These are phyloP conservation scores for Podaxis rugospora DNA, from an alignment of 768 basidiomycete genomes.

Conservation along the genomic window DNA sequence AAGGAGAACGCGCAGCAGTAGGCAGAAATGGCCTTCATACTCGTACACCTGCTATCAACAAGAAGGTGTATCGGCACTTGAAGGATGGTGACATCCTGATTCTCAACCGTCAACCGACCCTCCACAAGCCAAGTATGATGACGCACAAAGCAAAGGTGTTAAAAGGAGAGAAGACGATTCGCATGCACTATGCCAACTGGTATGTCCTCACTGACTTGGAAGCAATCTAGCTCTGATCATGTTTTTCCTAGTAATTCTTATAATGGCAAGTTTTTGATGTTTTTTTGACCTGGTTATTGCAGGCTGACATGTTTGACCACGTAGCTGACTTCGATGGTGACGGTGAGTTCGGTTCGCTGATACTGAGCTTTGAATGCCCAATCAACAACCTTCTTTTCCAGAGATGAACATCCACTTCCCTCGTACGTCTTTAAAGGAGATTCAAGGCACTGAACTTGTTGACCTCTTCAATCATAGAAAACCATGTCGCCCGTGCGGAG, in stretches of 20 bases:
- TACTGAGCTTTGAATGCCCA: background rate
- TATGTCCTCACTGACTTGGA: conserved; percentile 30
- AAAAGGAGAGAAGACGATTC: conserved; percentile 95
- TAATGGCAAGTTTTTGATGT: conserved; percentile 57
- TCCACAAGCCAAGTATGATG: conserved; percentile 99
- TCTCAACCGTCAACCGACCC: conserved; percentile 94
- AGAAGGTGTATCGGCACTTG: conserved; percentile 96
- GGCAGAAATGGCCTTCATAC: conserved; percentile 62
- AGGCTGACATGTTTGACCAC: conserved; percentile 15
- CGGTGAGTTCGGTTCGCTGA: conserved; percentile 18
- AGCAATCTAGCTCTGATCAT: conserved; percentile 14
- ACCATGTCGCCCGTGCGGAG: conserved; percentile 92
- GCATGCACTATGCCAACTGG: conserved; percentile 99
- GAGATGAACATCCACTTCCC: conserved; percentile 99
- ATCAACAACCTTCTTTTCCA: conserved; percentile 21
- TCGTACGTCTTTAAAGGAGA: conserved; percentile 48
- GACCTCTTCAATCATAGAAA: conserved; percentile 49
- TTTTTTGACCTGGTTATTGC: conserved; percentile 2
- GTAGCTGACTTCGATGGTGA: conserved; percentile 29
- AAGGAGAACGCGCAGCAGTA: conserved; percentile 51
- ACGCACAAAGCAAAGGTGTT: conserved; percentile 89
- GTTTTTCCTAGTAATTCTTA: conserved; percentile 78
- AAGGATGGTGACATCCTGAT: conserved; percentile 94
- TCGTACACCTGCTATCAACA: conserved; percentile 78
- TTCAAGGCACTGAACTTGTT: conserved; percentile 2